Conservation (phyloP, 2,329 filamentous ascomycete species). For the Kalmusia sp. region DNA sequence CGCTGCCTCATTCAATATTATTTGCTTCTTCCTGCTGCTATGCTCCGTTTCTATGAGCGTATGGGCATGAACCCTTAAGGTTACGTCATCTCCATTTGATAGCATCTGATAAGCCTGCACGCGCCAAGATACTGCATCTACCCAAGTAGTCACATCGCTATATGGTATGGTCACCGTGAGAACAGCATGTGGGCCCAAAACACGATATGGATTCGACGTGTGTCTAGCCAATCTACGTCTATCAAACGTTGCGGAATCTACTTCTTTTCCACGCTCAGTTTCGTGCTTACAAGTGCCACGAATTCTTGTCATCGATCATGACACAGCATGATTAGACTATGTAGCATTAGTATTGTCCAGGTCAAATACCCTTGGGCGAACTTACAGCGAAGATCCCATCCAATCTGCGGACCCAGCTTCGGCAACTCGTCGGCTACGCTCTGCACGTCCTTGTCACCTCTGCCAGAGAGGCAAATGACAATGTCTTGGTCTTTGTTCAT, state of each 20-base stretch:
- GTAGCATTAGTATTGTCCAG: constrained; percentile 23
- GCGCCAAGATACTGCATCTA: background rate
- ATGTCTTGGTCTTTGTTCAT: constrained; percentile 89
- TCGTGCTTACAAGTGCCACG: background rate
- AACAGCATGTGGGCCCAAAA: no score
- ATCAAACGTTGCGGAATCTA: background rate
- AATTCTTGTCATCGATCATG: background rate
- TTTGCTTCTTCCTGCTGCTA: background rate
- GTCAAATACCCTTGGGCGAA: constrained; percentile 2
- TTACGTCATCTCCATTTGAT: background rate
- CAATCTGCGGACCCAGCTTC: constrained; percentile 86
- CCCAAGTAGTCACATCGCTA: background rate
- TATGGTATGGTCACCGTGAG: background rate
- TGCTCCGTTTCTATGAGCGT: background rate
- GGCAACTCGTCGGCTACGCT: constrained; percentile 95
- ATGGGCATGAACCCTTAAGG: background rate
- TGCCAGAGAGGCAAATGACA: constrained; percentile 90
- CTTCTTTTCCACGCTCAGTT: background rate
- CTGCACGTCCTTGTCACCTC: constrained; percentile 98
- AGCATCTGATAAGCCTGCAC: background rate
- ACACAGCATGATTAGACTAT: constrained; percentile 28
- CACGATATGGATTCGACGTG: no score
- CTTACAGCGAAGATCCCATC: constrained; percentile 67
- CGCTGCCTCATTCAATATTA: background rate
- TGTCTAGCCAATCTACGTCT: no score